phyloP scores from a whole-genome alignment of 2,329 filamentous ascomycete species.

The Davidsoniella australis region DNA sequence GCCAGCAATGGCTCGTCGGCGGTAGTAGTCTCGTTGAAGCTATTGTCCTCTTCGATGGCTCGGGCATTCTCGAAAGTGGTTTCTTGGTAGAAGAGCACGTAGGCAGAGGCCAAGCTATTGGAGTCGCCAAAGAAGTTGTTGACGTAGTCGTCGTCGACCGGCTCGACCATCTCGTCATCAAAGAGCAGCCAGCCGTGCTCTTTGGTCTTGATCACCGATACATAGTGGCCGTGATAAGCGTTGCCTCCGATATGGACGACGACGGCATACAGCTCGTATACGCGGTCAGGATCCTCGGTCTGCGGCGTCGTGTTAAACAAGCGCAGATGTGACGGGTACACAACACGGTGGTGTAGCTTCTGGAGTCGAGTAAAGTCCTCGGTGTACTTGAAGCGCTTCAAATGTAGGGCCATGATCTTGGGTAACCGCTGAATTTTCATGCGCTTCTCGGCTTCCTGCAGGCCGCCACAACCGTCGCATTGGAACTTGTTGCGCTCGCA shows the following conservation, averaged over 20 bases:
- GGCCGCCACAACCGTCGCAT: conserved; percentile 87
- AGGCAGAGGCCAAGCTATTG: conserved; percentile 79
- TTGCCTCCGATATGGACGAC: conserved; percentile 95
- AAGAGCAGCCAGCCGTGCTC: conserved; percentile 93
- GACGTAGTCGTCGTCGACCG: conserved; percentile 91
- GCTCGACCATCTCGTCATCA: conserved; percentile 96
- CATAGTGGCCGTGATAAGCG: conserved; percentile 93
- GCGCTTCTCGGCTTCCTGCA: conserved; percentile 94
- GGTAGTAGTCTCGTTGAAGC: neutral
- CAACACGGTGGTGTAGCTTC: conserved; percentile 90
- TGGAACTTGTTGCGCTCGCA: conserved; percentile 98
- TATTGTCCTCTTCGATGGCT: conserved; percentile 18
- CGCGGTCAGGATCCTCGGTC: conserved; percentile 74
- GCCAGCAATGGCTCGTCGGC: neutral
- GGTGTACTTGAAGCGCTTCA: conserved; percentile 97
- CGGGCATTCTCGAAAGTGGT: conserved; percentile 45
- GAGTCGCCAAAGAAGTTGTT: conserved; percentile 94
- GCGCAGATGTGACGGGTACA: conserved; percentile 90
- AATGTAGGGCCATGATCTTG: conserved; percentile 75
- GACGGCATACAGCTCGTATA: conserved; percentile 94
- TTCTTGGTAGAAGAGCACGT: conserved; percentile 96
- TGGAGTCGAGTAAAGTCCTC: conserved; percentile 86
- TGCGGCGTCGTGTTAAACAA: conserved; percentile 97
- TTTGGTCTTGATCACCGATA: conserved; percentile 93
- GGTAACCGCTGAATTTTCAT: conserved; percentile 98